A percentile compares a stretch with the other conserved stretches of the same genome.
These are phyloP conservation scores for Komagataella mondaviorum DNA, from an alignment of 805 yeast genomes.

Conservation along the genomic window DNA sequence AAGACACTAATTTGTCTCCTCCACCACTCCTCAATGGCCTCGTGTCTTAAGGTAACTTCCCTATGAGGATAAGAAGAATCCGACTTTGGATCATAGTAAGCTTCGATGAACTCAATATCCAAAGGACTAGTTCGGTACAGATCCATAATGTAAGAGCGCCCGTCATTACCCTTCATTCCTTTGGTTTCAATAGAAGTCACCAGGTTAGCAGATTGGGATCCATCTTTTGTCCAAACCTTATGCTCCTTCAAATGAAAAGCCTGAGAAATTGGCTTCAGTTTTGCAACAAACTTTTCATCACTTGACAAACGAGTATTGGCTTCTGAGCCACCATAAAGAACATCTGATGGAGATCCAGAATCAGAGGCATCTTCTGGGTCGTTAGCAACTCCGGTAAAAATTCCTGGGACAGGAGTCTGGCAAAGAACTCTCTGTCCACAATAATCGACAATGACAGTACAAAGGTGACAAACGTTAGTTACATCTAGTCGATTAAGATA, in stretches of 20 bases:
- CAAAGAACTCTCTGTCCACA: constrained; percentile 81
- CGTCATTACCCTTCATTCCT: constrained; percentile 78
- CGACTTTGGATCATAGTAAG: constrained; percentile 27
- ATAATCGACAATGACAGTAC: constrained; percentile 81
- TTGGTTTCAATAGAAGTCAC: constrained; percentile 68
- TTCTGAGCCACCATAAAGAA: constrained; percentile 66
- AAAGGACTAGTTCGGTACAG: constrained; percentile 74
- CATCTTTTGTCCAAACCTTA: constrained; percentile 33
- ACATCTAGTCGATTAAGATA: constrained; percentile 54
- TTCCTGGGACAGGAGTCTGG: constrained; percentile 95
- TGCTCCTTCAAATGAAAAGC: constrained; percentile 72
- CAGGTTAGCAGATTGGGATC: constrained; percentile 29
- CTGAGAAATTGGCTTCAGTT: constrained; percentile 50
- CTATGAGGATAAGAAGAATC: constrained; percentile 69
- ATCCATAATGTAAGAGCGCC: constrained; percentile 74
- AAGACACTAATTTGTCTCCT: constrained; percentile 44
- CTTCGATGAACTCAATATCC: constrained; percentile 65
- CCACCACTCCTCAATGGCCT: constrained; percentile 90
- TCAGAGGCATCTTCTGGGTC: constrained; percentile 23
- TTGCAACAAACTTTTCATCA: constrained; percentile 38
- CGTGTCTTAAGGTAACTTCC: constrained; percentile 68
- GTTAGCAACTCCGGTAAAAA: constrained; percentile 25
- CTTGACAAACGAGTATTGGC: constrained; percentile 34
- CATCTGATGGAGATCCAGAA: constrained; percentile 24
- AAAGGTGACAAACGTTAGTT: constrained; percentile 51